phyloP scores from a whole-genome alignment of 2,329 filamentous ascomycete genomes.

The Blastomyces silverae region DNA sequence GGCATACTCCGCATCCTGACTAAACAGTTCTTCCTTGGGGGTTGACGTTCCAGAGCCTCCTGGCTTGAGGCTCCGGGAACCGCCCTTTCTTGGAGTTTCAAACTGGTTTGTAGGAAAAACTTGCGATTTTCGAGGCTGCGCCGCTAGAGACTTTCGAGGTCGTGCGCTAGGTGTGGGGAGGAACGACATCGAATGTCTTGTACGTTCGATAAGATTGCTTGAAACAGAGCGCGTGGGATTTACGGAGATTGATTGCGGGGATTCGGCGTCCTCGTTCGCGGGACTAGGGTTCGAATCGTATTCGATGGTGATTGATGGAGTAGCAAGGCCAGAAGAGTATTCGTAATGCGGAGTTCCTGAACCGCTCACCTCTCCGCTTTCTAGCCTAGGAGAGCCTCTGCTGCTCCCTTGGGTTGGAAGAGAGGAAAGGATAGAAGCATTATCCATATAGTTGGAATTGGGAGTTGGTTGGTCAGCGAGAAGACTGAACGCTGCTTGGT shows the following conservation, averaged over 20 bases:
- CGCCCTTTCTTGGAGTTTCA: conserved; percentile 44
- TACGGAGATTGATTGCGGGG: conserved; percentile 15
- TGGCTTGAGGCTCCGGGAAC: conserved; percentile 17
- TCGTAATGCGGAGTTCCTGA: background rate
- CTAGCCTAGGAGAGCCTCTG: conserved; percentile 13
- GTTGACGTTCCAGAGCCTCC: conserved; percentile 38
- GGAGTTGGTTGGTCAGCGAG: conserved; percentile 6
- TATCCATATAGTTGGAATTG: conserved; percentile 6
- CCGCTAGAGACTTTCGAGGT: conserved; percentile 24
- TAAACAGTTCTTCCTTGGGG: conserved; percentile 63
- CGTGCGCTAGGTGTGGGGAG: conserved; percentile 37
- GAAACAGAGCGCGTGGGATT: conserved; percentile 22
- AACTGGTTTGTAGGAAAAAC: conserved; percentile 52
- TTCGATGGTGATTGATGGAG: conserved; percentile 12
- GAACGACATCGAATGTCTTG: conserved; percentile 70
- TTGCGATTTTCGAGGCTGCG: conserved; percentile 34
- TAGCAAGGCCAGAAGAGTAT: background rate
- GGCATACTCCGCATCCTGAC: conserved; percentile 65
- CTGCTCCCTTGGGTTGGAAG: conserved; percentile 4
- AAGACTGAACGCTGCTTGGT: background rate
- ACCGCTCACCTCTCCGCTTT: conserved; percentile 1
- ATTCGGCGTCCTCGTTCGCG: conserved; percentile 23
- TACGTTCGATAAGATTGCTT: conserved; percentile 64
- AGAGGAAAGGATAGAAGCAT: conserved; percentile 1
- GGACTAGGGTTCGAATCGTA: conserved; percentile 4